Conservation (phyloP, 2,329 filamentous ascomycete species). For the Purpureocillium takamizusanense region DNA sequence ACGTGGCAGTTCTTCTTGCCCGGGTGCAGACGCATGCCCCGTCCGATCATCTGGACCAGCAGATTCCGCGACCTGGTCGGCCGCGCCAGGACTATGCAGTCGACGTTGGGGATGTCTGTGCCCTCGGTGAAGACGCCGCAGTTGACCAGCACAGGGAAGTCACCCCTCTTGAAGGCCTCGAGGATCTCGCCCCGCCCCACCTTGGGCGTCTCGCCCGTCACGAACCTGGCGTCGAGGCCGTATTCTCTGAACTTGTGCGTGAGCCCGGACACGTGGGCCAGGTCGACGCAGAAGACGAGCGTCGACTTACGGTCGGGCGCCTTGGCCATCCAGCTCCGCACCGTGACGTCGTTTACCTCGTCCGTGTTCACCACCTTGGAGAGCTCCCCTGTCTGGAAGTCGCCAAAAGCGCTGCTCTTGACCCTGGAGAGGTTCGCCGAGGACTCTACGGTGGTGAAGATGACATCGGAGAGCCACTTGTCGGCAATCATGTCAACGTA, state of each 20-base stretch:
- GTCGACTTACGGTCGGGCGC: conserved; percentile 71
- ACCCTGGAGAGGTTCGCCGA: conserved; percentile 71
- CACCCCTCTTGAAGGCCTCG: conserved; percentile 63
- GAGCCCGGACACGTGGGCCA: conserved; percentile 69
- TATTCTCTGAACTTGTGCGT: conserved; percentile 66
- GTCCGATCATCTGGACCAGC: conserved; percentile 93
- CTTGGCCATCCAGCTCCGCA: conserved; percentile 77
- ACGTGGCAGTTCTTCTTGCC: conserved; percentile 86
- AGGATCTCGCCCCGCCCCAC: conserved; percentile 61
- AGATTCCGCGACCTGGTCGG: conserved; percentile 91
- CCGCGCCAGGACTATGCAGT: conserved; percentile 80
- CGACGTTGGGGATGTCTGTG: conserved; percentile 94
- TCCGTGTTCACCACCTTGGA: conserved; percentile 76
- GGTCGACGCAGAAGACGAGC: conserved; percentile 87
- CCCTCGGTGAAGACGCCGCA: conserved; percentile 96
- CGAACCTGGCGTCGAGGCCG: conserved; percentile 74
- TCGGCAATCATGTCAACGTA: conserved; percentile 65
- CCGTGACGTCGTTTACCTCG: conserved; percentile 72
- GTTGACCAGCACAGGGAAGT: conserved; percentile 85
- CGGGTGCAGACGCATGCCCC: conserved; percentile 75
- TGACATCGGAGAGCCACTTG: conserved; percentile 84
- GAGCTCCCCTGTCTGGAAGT: conserved; percentile 72
- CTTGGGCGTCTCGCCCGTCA: conserved; percentile 74
- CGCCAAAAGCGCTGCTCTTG: conserved; percentile 50
- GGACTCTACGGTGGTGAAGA: conserved; percentile 87